Base-by-base conservation (phyloP, 2,329 filamentous ascomycete genomes). In the Fusarium compactum region DNA sequence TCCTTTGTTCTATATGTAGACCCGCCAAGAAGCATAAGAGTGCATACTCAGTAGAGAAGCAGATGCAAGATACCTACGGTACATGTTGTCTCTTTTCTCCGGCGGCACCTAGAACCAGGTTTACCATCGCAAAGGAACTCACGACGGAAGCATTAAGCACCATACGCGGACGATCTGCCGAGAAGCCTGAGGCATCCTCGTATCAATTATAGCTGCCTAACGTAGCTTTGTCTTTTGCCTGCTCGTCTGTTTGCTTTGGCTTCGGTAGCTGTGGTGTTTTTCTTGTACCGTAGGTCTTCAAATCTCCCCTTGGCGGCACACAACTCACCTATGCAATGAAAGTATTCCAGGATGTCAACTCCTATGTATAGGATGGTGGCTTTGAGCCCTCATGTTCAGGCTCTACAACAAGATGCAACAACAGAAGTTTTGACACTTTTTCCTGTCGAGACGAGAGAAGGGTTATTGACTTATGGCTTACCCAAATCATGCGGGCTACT, bases 391-490 rank as follows among this genome's bases (percentile, higher is more conserved):
- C 58, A 50, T 32, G 56, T 74, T 51, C 73, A 74, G 50, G 65
- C 73, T 40, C 57, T 74, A 34, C 72, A 74, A 38, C 72, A 74
- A 58, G 70, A 74, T 34, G 72, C 72, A 53, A 74, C 65, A 16
- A 75, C 72, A 52, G 72, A 74, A 53, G 72, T 74, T 18, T 45
- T 74, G 58, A 74, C 72, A 34, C 58, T 74, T 32, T 74, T 74
- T 46, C 72, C 72, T 18, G 68, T 68, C 38, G 65, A 74, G 61
- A 74, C 71, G 48, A 71, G 60, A 52, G 72, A 70, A 51, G 72
- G 72, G 8, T 52, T 74, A 44, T 52, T 71, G 58, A 74, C 72
- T 40, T 74, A 74, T 54, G 72, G 72, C 14, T 59, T 75, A 34
- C 72, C 72, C 15, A 72, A 74, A 30, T 74, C 72, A 44, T 73